These are phyloP conservation scores for Russula compacta DNA, from an alignment of 768 basidiomycete genomes.

Conservation along the genomic window DNA sequence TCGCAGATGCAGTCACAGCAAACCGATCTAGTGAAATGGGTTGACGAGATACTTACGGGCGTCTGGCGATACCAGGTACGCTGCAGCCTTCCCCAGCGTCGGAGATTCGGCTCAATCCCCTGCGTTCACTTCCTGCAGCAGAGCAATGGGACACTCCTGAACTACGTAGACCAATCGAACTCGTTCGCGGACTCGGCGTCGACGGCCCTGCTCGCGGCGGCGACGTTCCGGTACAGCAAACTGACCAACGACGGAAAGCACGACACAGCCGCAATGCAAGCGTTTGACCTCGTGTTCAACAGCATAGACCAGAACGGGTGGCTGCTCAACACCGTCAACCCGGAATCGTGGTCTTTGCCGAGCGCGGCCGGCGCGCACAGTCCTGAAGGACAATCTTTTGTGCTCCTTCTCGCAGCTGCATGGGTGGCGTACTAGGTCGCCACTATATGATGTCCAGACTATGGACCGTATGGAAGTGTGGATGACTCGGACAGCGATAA, in stretches of 20 bases:
- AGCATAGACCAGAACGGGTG: conserved; percentile 31
- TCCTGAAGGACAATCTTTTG: conserved; percentile 20
- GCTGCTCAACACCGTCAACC: conserved; percentile 17
- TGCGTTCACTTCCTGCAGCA: conserved; percentile 24
- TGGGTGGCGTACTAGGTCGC: conserved; percentile 8
- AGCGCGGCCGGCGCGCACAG: conserved; percentile 8
- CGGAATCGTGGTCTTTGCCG: background rate
- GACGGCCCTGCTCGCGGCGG: conserved; percentile 49
- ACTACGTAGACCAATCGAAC: conserved; percentile 41
- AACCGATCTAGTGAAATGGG: conserved; percentile 41
- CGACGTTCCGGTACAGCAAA: conserved; percentile 44
- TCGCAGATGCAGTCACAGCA: conserved; percentile 32
- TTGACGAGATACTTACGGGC: conserved; percentile 40
- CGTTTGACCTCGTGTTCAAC: conserved; percentile 29
- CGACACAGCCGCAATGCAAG: conserved; percentile 35
- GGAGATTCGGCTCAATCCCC: background rate
- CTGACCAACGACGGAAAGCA: conserved; percentile 32
- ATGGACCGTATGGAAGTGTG: background rate
- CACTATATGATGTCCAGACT: too few species aligned
- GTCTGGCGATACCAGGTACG: conserved; percentile 39
- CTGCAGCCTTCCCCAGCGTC: background rate
- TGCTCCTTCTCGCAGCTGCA: conserved; percentile 18
- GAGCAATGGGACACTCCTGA: conserved; percentile 39
- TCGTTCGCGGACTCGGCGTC: conserved; percentile 47
- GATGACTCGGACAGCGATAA: background rate